Percentiles rank a stretch among this genome's conserved stretches.
These are phyloP conservation scores for Paxillus rubicundulus DNA, from an alignment of 768 basidiomycete species.

Conservation along the genomic window DNA sequence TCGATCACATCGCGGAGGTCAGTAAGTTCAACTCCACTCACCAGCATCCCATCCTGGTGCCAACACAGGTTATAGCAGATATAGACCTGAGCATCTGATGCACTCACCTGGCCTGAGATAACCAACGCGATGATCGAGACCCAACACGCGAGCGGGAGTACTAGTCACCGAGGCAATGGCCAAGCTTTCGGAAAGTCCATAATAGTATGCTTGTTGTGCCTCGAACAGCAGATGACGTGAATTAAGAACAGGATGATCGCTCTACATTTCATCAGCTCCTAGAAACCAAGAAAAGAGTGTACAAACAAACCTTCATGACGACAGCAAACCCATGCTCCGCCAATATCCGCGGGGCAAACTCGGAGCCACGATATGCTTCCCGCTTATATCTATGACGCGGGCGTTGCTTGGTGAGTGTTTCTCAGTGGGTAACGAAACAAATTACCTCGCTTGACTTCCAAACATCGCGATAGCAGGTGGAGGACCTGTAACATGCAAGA, in stretches of 20 bases:
- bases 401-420: background rate
- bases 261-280: constrained; percentile 23
- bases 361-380: constrained; percentile 56
- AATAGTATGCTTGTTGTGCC: constrained; percentile 61
- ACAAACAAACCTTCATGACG: constrained; percentile 49
- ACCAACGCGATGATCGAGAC: constrained; percentile 73
- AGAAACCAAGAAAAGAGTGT: constrained; percentile 25
- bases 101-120: constrained; percentile 44
- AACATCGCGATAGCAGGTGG: constrained; percentile 74
- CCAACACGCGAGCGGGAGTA: constrained; percentile 61
- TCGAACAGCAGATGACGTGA: constrained; percentile 51
- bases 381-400: constrained; percentile 44
- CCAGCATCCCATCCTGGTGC: constrained; percentile 61
- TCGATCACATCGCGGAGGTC: background rate
- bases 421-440: background rate
- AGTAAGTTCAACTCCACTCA: constrained; percentile 15
- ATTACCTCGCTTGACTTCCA: constrained; percentile 53
- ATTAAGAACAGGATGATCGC: constrained; percentile 46
- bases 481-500: constrained; percentile 27
- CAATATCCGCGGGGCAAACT: constrained; percentile 56
- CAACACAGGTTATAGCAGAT: background rate
- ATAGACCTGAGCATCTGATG: background rate
- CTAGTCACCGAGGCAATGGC: constrained; percentile 66
- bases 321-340: constrained; percentile 49
- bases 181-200: constrained; percentile 55